Percentiles rank a stretch among this genome's conserved stretches.
These are phyloP conservation scores for Myxozyma udenii DNA, from an alignment of 805 yeast genomes.

Conservation along the genomic window DNA sequence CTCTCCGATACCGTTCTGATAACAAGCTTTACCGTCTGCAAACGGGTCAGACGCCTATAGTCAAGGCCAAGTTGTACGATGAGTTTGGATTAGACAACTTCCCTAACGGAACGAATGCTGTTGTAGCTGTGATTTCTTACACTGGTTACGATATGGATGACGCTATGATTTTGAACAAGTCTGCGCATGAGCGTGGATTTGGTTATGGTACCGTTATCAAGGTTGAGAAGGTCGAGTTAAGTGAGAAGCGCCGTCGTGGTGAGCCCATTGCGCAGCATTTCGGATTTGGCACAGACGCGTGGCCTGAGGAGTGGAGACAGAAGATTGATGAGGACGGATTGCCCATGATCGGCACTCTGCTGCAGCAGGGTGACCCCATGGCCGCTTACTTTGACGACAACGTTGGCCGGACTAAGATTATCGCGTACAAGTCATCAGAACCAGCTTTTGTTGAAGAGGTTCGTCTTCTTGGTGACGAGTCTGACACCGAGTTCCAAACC, in stretches of 20 bases:
- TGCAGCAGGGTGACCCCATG: constrained; percentile 94
- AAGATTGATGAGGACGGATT: constrained; percentile 89
- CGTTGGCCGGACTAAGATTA: constrained; percentile 82
- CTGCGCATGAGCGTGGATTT: constrained; percentile 96
- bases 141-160: constrained; percentile 99
- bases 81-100: constrained; percentile 97
- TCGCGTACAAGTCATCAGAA: constrained; percentile 90
- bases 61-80: constrained; percentile 87
- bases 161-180: constrained; percentile 96
- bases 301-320: constrained; percentile 89
- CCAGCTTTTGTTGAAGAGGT: constrained; percentile 96
- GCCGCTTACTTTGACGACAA: constrained; percentile 91
- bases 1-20: constrained; percentile 85
- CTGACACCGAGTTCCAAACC: constrained; percentile 73
- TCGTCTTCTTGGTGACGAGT: constrained; percentile 83
- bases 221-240: constrained; percentile 84
- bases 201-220: constrained; percentile 96
- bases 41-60: constrained; percentile 96
- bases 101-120: constrained; percentile 98
- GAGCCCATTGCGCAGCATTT: constrained; percentile 93
- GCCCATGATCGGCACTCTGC: constrained; percentile 81
- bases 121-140: constrained; percentile 96
- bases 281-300: constrained; percentile 88
- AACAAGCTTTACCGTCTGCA: constrained; percentile 91
- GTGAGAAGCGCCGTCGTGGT: constrained; percentile 75